phyloP scores from a whole-genome alignment of 768 basidiomycete species.

The Mycena indigotica region DNA sequence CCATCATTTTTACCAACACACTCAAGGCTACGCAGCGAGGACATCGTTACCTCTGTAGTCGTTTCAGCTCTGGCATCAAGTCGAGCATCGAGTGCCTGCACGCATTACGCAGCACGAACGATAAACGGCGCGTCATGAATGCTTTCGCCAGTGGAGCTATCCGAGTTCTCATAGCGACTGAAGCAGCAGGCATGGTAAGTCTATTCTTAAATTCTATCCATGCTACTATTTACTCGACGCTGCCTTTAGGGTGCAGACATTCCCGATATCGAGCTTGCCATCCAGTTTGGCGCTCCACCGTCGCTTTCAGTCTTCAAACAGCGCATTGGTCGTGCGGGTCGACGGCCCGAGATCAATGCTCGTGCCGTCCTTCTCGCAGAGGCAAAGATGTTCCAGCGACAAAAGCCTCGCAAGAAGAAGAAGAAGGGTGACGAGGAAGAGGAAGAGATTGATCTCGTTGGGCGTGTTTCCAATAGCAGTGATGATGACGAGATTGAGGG shows the following conservation, averaged over 20 bases:
- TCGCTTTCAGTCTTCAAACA: conserved; percentile 38
- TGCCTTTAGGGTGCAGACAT: conserved; percentile 35
- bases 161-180: conserved; percentile 33
- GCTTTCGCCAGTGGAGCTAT: conserved; percentile 28
- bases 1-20: conserved; percentile 25
- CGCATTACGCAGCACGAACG: conserved; percentile 22
- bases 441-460: no score
- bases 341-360: conserved; percentile 24
- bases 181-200: conserved; percentile 41
- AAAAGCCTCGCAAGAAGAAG: conserved; percentile 11
- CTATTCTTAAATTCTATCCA: not conserved
- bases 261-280: conserved; percentile 36
- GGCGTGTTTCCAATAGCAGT: no score
- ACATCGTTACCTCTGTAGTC: conserved; percentile 15
- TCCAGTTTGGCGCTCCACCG: conserved; percentile 37
- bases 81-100: conserved; percentile 28
- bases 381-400: conserved; percentile 31
- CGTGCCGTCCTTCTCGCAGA: conserved; percentile 31
- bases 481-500: no score
- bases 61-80: conserved; percentile 12
- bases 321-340: conserved; percentile 32
- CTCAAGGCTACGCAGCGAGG: conserved; percentile 23
- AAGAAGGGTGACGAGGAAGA: conserved; percentile 4
- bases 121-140: conserved; percentile 29
- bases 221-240: not conserved